A percentile compares a stretch with the other conserved stretches of the same genome.
These are phyloP conservation scores for Hydrangea macrophylla DNA, from an alignment of 148 eudicot genomes.

Conservation along the genomic window DNA sequence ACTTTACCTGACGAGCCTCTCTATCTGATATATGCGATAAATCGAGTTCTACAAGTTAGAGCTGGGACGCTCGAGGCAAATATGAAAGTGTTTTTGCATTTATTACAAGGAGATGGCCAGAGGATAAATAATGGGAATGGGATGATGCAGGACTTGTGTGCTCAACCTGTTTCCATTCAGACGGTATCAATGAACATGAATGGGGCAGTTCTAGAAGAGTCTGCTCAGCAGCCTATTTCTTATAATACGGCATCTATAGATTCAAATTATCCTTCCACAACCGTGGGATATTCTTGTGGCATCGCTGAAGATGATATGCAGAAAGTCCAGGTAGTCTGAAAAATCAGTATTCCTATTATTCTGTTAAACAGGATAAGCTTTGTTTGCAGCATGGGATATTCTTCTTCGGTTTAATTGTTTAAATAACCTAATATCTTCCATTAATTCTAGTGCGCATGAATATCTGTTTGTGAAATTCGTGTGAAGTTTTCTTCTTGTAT, in stretches of 20 bases:
- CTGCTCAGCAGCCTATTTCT: conserved; percentile 26
- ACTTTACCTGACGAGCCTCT: conserved; percentile 88
- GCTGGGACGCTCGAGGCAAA: conserved; percentile 85
- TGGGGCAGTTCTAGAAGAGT: conserved; percentile 24
- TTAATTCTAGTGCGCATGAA: not conserved
- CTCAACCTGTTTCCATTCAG: conserved; percentile 25
- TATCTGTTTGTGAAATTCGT: too few relatives aligned
- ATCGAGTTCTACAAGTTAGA: conserved; percentile 92
- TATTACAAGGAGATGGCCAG: conserved; percentile 39
- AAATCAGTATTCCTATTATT: not conserved
- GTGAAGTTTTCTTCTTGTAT: not conserved
- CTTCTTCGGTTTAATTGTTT: not conserved
- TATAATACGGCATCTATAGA: conserved; percentile 23
- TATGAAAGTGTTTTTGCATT: conserved; percentile 64
- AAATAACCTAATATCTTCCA: not conserved
- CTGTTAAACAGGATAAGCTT: not conserved
- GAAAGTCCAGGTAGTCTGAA: conserved; percentile 60
- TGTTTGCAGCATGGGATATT: not conserved
- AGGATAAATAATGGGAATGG: conserved; percentile 45
- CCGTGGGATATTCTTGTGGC: conserved; percentile 22
- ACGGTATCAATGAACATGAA: conserved; percentile 34
- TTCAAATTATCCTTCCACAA: conserved; percentile 28
- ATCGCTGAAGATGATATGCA: conserved; percentile 50
- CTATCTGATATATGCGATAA: conserved; percentile 76
- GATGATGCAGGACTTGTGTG: conserved; percentile 24